These are phyloP conservation scores for button mushroom (Agaricus bisporus) DNA, from an alignment of 768 basidiomycete species.

Conservation along the genomic window DNA sequence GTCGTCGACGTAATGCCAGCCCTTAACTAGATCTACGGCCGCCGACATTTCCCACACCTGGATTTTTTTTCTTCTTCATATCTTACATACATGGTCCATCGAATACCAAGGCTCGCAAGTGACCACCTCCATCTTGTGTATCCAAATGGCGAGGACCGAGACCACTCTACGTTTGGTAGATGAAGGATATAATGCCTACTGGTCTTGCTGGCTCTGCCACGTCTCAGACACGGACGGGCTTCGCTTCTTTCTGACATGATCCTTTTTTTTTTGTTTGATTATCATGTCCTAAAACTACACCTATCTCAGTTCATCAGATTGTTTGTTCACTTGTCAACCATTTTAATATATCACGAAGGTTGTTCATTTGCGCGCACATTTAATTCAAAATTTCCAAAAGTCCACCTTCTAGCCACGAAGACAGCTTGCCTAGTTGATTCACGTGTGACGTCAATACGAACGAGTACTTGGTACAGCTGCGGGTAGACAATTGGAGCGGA, in stretches of 20 bases:
- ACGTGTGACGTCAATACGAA: no score
- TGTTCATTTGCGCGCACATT: slow-evolving; percentile 1
- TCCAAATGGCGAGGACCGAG: slow-evolving; percentile 82
- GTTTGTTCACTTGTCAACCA: background rate
- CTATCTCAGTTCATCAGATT: no score
- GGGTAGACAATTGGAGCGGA: no score
- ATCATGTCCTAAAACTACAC: background rate
- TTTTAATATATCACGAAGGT: background rate
- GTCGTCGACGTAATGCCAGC: slow-evolving; percentile 19
- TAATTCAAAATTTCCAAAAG: background rate
- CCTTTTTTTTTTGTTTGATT: background rate
- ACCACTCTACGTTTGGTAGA: slow-evolving; percentile 28
- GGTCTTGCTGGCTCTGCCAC: slow-evolving; percentile 15
- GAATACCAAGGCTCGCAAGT: slow-evolving; percentile 62
- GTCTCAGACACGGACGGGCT: slow-evolving; percentile 31
- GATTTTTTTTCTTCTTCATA: slow-evolving; percentile 15
- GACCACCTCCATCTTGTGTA: slow-evolving; percentile 34
- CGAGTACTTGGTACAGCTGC: no score
- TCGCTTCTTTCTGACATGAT: slow-evolving; percentile 53
- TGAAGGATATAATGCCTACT: slow-evolving; percentile 71
- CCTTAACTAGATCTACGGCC: slow-evolving; percentile 26
- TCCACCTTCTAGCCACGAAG: no score
- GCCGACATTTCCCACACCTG: slow-evolving; percentile 16
- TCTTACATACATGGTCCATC: slow-evolving; percentile 54
- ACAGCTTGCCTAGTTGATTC: no score